Evolutionary conservation across 2,329 filamentous ascomycete species (phyloP), one percentile per base, ranked within the genome.

Genomic region (Hypocrella siamensis): DNA sequence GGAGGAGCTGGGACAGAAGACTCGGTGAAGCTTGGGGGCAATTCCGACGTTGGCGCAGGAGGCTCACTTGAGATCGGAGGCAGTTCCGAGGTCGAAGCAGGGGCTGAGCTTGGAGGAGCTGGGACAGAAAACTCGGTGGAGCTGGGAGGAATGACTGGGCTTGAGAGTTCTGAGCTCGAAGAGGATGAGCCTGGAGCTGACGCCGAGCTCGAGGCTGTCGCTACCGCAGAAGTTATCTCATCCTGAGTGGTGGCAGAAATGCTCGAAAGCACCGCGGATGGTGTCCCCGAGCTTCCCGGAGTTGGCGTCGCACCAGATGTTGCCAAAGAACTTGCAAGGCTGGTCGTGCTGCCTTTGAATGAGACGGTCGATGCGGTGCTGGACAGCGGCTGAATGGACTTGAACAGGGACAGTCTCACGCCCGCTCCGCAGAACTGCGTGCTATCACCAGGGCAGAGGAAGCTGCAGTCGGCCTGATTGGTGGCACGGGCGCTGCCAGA

Each of bases 391-490:
- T 1, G 48, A 54, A 2, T 31, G 38, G 38, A 41, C 19, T 55
- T 47, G 21, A 58, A 58, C 33, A 56, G 15, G 22, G 46, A 56
- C 28, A 58, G 36, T 33, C 42, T 45, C 0, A 36, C 19, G 0
- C 47, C 45, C 0, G 49, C 49, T 32, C 53, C 53, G 17, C 53
- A 57, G 9, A 38, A 55, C 4, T 43, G 37, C 4, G 39, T 42
- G 0, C 36, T 39, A 21, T 58, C 45, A 4, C 53, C 55, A 9
- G 55, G 52, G 31, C 55, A 58, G 6, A 39, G 31, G 21, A 52
- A 46, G 19, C 43, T 50, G 32, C 55, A 58, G 35, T 47, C 41
- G 1, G 45, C 46, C 6, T 51, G 42, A 26, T 57, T 52, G 31
- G 42, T 46, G 2, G 42, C 31, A 10, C 35, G 36, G 8, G 35